Conservation (phyloP, 495 filamentous ascomycete genomes). For the Cercophora sp. region DNA sequence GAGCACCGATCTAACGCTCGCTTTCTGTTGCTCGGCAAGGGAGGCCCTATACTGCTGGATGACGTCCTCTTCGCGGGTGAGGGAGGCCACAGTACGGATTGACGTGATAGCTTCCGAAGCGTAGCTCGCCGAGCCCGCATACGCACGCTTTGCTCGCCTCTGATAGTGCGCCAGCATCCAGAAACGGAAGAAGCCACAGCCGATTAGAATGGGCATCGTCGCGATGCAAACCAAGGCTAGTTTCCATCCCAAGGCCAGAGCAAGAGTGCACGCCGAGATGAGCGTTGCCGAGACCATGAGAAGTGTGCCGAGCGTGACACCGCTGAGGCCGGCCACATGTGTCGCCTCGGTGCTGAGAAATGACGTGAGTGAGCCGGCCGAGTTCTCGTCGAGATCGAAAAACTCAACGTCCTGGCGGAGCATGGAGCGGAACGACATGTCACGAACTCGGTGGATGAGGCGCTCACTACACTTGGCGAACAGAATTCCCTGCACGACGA, state of each 20-base stretch:
- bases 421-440: conserved; percentile 77
- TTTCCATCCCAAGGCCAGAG: conserved; percentile 79
- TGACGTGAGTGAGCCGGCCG: conserved; percentile 75
- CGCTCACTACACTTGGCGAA: conserved; percentile 80
- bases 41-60: conserved; percentile 55
- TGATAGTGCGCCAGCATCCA: conserved; percentile 68
- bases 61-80: conserved; percentile 62
- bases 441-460: conserved; percentile 75
- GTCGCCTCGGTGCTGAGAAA: conserved; percentile 86
- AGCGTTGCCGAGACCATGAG: conserved; percentile 73
- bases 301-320: conserved; percentile 75
- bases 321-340: conserved; percentile 76
- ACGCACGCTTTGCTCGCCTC: conserved; percentile 65
- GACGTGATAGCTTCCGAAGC: conserved; percentile 86
- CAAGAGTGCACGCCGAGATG: conserved; percentile 60
- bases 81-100: conserved; percentile 83
- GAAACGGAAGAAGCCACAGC: conserved; percentile 84
- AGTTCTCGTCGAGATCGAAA: conserved; percentile 80
- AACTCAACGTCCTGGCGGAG: conserved; percentile 87
- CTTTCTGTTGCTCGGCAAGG: conserved; percentile 27
- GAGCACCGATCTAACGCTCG: conserved; percentile 30
- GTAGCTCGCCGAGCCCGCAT: conserved; percentile 70
- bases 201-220: conserved; percentile 73
- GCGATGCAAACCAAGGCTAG: conserved; percentile 80
- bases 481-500: conserved; percentile 59